Conservation (phyloP, 2,329 filamentous ascomycete genomes). For the Stachybotrys chlorohalonatus region DNA sequence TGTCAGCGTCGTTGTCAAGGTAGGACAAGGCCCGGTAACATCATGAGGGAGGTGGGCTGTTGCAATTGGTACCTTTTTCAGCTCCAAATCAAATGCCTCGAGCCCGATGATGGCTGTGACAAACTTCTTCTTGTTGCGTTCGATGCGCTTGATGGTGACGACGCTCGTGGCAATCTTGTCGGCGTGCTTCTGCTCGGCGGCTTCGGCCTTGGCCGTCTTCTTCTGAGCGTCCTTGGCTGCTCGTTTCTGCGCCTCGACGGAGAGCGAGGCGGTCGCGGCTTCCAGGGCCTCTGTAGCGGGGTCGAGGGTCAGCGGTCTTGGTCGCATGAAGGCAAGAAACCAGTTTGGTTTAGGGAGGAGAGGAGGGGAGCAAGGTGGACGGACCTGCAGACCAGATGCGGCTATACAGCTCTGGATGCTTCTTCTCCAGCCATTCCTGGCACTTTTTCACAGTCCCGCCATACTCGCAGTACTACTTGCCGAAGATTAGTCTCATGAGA, state of each 20-base stretch:
- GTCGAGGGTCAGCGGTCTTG: neutral
- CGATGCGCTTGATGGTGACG: slow-evolving; percentile 89
- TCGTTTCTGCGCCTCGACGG: slow-evolving; percentile 84
- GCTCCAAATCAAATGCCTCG: slow-evolving; percentile 81
- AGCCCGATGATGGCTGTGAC: slow-evolving; percentile 88
- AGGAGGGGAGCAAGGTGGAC: slow-evolving; percentile 6
- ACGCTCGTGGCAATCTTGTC: slow-evolving; percentile 76
- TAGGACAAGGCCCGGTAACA: neutral
- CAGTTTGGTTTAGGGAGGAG: neutral
- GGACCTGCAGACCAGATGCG: slow-evolving; percentile 80
- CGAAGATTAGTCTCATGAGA: slow-evolving; percentile 11
- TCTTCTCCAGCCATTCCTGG: slow-evolving; percentile 83
- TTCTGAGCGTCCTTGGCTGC: slow-evolving; percentile 94
- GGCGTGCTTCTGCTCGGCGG: slow-evolving; percentile 72
- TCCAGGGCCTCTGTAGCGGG: slow-evolving; percentile 59
- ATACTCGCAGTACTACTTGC: slow-evolving; percentile 89
- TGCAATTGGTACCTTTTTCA: slow-evolving; percentile 61
- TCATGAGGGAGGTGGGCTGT: neutral
- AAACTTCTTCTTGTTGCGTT: slow-evolving; percentile 96
- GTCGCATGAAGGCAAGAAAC: neutral
- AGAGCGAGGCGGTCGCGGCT: slow-evolving; percentile 77
- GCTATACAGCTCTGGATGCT: slow-evolving; percentile 64
- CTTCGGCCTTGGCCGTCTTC: slow-evolving; percentile 90
- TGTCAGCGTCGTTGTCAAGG: slow-evolving; percentile 2
- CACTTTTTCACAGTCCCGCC: slow-evolving; percentile 95